Base-by-base conservation (phyloP, 108 stramenopile species). In the Chaetoceros tenuissimus region DNA sequence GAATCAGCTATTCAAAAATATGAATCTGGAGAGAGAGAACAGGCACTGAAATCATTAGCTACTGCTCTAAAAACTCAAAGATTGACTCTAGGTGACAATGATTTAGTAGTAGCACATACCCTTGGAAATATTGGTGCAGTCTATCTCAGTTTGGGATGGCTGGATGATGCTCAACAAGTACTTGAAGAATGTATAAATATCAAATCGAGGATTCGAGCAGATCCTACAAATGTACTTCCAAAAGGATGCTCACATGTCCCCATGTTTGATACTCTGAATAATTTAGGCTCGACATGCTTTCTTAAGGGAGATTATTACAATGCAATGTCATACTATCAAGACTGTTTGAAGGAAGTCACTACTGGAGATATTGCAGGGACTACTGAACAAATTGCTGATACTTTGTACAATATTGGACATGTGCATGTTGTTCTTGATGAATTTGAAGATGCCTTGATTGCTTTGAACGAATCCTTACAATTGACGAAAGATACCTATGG, bases 341-440 rank as follows among this genome's bases (percentile, higher is more conserved):
- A 29, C 30, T 53, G 60, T 27, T 24, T 71, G 2, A 51, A 46
- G 31, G 70, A 68, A 22, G 31, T 66, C 46, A 28, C 34, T 10
- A 10, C 34, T 5, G 34, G 31, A 8, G 3, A 30, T 3, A 30
- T 28, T 28, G 28, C 2, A 19, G 43, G 28, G 0, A 47, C 28
- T 3, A 25, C 30, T 18, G 56, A 49, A 28, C 75, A 77, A 40
- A 56, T 73, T 31, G 75, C 80, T 8, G 79, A 78, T 25, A 55
- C 69, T 1, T 46, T 79, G 24, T 73, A 79, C 67, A 85, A 81
- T 46, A 71, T 81, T 29, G 84, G 80, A n/a, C 64, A 75, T 17
- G 57, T 81, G 7, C 54, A 81, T 51, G 66, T 71, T 17, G 63
- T 79, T 44, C 56, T 45, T 1, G 58, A 85, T 30, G 55, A 81